A percentile compares a stretch with the other conserved stretches of the same genome.
phyloP scores from a whole-genome alignment of 139 green algal species.

The Chlamydomonas incerta region DNA sequence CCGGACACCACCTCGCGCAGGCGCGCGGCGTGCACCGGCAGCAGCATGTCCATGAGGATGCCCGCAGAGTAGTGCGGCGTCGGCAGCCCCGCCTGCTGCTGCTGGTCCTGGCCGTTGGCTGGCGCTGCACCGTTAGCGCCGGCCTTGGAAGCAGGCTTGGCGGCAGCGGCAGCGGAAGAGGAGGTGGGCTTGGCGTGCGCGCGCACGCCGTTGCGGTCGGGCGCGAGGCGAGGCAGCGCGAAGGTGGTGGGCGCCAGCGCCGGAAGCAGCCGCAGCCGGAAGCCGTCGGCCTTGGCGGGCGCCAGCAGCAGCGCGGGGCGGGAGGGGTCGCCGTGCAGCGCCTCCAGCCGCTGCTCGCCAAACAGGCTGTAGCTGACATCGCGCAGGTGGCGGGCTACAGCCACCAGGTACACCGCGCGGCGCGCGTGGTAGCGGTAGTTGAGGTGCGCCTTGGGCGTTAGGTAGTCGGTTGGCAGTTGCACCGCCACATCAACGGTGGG shows the following conservation, averaged over 20 bases:
- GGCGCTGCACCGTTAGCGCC: not conserved
- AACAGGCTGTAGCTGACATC: slow-evolving; percentile 30
- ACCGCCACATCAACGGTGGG: slow-evolving; percentile 74
- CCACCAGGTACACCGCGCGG: slow-evolving; percentile 72
- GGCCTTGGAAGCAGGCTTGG: not conserved
- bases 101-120: no score
- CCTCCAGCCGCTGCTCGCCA: slow-evolving; percentile 46
- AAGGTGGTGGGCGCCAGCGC: slow-evolving; percentile 50
- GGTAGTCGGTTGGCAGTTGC: slow-evolving; percentile 69
- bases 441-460: slow-evolving; percentile 80
- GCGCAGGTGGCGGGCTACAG: slow-evolving; percentile 54
- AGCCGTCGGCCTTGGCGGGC: slow-evolving; percentile 30
- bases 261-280: slow-evolving; percentile 60
- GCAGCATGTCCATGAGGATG: slow-evolving; percentile 72
- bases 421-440: slow-evolving; percentile 85
- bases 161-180: not conserved
- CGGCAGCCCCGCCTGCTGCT: slow-evolving; percentile 50
- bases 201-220: slow-evolving; percentile 58
- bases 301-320: slow-evolving; percentile 67
- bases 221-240: slow-evolving; percentile 62
- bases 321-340: slow-evolving; percentile 60
- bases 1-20: slow-evolving; percentile 48
- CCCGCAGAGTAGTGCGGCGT: slow-evolving; percentile 83
- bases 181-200: slow-evolving; percentile 5
- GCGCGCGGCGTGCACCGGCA: slow-evolving; percentile 40